Percentiles rank a stretch among this genome's conserved stretches.
Evolutionary conservation across 2,329 filamentous ascomycete species (phyloP).

Genomic region (Colletotrichum caudatum): DNA sequence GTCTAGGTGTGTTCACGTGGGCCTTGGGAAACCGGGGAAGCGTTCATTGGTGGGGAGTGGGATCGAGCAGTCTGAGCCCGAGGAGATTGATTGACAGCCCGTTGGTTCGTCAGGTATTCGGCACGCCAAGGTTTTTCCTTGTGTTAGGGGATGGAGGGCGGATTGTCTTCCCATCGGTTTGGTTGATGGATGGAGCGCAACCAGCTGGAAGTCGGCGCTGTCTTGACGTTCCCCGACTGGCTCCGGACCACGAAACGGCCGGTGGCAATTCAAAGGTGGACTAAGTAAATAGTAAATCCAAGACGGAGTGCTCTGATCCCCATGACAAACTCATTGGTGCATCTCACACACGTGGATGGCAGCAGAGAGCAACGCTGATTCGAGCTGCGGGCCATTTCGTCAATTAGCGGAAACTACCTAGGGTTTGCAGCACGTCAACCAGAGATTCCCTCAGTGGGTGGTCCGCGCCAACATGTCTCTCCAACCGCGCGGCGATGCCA

Average conservation of each 20-base stretch:
- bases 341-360: neutral
- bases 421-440: slow-evolving; percentile 57
- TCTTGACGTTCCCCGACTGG: neutral
- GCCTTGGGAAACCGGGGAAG: neutral
- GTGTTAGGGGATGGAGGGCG: neutral
- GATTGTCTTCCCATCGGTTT: neutral
- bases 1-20: neutral
- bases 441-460: slow-evolving; percentile 56
- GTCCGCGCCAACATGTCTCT: slow-evolving; percentile 46
- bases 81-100: neutral
- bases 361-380: neutral
- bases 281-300: too few species aligned
- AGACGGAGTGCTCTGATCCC: neutral
- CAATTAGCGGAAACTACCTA: slow-evolving; percentile 45
- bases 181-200: neutral
- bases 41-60: neutral
- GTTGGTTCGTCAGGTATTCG: too few species aligned
- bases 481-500: slow-evolving; percentile 61
- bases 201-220: neutral
- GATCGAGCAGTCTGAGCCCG: neutral
- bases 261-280: neutral
- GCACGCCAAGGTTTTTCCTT: neutral
- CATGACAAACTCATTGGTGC: neutral
- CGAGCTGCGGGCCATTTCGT: neutral
- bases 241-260: neutral